Evolutionary conservation across 2,329 filamentous ascomycete species (phyloP), one percentile per base, ranked within the genome.

Genomic region (Lasiodiplodia citricola): DNA sequence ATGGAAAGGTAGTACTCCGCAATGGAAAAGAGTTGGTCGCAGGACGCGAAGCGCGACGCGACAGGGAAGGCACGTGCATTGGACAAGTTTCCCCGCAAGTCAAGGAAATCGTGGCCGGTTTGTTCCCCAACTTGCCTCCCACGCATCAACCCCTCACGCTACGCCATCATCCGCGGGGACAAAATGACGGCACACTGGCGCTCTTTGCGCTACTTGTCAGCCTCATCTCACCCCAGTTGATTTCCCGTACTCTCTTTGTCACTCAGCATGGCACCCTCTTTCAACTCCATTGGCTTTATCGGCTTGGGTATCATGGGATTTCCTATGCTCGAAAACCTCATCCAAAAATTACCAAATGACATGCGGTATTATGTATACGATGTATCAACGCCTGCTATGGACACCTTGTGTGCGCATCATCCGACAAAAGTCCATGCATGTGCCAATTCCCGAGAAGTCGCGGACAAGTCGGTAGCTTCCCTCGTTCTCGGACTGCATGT

Each of bases 301-400:
- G 85, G 86, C 71, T 79, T 87, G 1, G 86, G 86, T n/a, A 80
- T 82, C 13, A 87, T 87, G 86, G 86, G 86, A 0, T 80, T 79
- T 65, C 85, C 85, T 13, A 87, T 87, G 85, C 80, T 83, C 4
- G 75, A 74, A 23, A 84, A 87, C 73, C 77, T 87, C 28, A 80
- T 83, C 11, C 79, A 80, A 25, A 86, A 85, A 71, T 77, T 85
- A 58, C 77, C 81, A 3, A 28, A 74, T 11, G 76, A 80, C 13
- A 81, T 82, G 10, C 77, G 77, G 3, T 81, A 87, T 68, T 82
- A 82, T 71, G 80, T 86, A 8, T 84, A 82, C 71, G 86, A 87
- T 72, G 80, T 87, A 4, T 78, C 82, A 4, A 75, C 80, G 56
- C 72, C 79, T 13, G 79, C 77, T 5, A 74, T 86, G 21, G 79